A percentile compares a stretch with the other conserved stretches of the same genome.
Conservation (phyloP, 1,284 basidiomycete species). For the Austroboletus novae-zelandiae region DNA sequence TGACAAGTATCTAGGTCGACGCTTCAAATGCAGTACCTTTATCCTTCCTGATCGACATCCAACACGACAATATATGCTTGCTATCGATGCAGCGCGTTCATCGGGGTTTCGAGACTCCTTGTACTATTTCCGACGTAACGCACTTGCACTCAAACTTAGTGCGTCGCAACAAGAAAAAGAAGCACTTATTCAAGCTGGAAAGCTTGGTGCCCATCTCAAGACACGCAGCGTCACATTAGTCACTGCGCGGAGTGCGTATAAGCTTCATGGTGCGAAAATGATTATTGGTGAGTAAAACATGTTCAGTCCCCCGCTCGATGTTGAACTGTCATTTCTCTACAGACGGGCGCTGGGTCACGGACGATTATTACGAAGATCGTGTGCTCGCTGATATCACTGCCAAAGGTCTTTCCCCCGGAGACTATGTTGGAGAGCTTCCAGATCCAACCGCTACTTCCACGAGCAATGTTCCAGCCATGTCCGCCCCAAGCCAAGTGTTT, state of each 20-base stretch:
- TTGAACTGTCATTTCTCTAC: background rate
- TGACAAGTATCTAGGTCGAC: slow-evolving; percentile 54
- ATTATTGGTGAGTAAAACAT: slow-evolving; percentile 62
- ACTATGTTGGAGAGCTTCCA: slow-evolving; percentile 76
- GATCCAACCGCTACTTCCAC: slow-evolving; percentile 53
- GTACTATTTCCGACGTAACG: slow-evolving; percentile 93
- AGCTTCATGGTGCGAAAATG: slow-evolving; percentile 90
- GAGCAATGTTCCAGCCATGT: slow-evolving; percentile 38
- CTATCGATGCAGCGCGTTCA: slow-evolving; percentile 94
- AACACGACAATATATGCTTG: slow-evolving; percentile 87
- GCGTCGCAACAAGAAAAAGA: slow-evolving; percentile 89
- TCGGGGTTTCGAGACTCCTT: slow-evolving; percentile 96
- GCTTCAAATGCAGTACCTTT: slow-evolving; percentile 89
- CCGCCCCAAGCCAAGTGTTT: slow-evolving; percentile 36
- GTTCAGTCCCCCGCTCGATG: background rate
- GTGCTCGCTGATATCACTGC: slow-evolving; percentile 68
- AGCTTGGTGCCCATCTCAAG: slow-evolving; percentile 84
- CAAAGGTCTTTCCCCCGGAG: slow-evolving; percentile 72
- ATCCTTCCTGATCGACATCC: slow-evolving; percentile 79
- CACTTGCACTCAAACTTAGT: slow-evolving; percentile 85
- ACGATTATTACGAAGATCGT: slow-evolving; percentile 94
- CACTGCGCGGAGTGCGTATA: slow-evolving; percentile 90
- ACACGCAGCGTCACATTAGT: slow-evolving; percentile 93
- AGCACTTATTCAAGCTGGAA: slow-evolving; percentile 82
- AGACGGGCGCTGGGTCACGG: slow-evolving; percentile 90